A percentile compares a stretch with the other conserved stretches of the same genome.
Evolutionary conservation across 108 stramenopile genomes (phyloP).

Genomic region (Pseudonitzschia multiseries): DNA sequence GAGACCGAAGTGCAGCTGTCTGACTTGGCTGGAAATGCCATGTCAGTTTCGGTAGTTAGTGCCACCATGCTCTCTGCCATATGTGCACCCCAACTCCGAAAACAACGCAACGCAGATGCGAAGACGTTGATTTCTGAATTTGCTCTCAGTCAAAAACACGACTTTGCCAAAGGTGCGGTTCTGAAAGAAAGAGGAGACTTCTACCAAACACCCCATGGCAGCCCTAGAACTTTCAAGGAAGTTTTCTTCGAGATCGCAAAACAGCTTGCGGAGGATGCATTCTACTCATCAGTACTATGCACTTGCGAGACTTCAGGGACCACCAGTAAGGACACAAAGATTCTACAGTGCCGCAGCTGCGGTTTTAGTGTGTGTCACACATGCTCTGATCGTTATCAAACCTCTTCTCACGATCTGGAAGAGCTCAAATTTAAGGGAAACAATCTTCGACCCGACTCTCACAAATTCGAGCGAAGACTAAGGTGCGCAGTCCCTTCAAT

Average conservation of each 20-base stretch:
- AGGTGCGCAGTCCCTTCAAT: conserved; percentile 37
- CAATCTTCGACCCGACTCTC: conserved; percentile 31
- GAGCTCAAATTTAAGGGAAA: conserved; percentile 18
- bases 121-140: conserved; percentile 22
- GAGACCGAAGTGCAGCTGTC: conserved; percentile 81
- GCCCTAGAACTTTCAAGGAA: conserved; percentile 15
- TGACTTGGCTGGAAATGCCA: conserved; percentile 84
- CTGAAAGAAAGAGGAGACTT: conserved; percentile 43
- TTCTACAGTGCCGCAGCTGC: conserved; percentile 42
- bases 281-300: conserved; percentile 60
- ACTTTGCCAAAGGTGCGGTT: conserved; percentile 22
- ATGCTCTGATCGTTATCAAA: conserved; percentile 40
- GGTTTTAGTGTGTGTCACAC: conserved; percentile 45
- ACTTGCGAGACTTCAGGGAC: conserved; percentile 65
- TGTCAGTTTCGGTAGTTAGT: conserved; percentile 71
- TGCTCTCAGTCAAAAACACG: conserved; percentile 40
- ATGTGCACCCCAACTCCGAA: conserved; percentile 52
- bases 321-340: conserved; percentile 30
- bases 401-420: conserved; percentile 35
- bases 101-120: conserved; percentile 2
- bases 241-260: conserved; percentile 19
- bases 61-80: conserved; percentile 71
- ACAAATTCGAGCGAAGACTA: conserved; percentile 45
- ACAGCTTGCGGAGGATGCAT: conserved; percentile 21
- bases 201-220: neutral